Conservation (phyloP, 1,139 yeast species). For the Sugiyamaella paludigena region DNA sequence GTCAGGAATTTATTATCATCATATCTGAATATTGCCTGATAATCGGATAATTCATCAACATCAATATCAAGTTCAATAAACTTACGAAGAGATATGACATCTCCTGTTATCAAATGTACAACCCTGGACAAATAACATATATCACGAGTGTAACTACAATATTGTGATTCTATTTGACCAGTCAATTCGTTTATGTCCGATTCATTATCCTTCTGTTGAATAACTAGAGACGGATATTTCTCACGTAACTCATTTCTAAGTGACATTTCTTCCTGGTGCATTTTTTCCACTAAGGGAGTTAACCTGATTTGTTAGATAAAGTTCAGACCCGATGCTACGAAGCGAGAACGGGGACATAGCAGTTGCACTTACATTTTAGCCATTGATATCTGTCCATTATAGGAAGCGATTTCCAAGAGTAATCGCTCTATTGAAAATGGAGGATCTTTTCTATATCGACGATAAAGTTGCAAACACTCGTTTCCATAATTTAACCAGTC, state of each 20-base stretch:
- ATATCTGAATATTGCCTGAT: constrained; percentile 17
- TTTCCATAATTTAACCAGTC: constrained; percentile 53
- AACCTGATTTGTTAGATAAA: constrained; percentile 16
- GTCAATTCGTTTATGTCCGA: constrained; percentile 18
- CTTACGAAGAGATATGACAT: constrained; percentile 44
- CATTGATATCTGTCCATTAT: constrained; percentile 28
- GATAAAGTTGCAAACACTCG: constrained; percentile 33
- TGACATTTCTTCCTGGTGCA: constrained; percentile 27
- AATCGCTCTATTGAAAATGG: constrained; percentile 39
- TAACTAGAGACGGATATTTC: constrained; percentile 21
- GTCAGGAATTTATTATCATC: constrained; percentile 20
- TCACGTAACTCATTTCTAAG: constrained; percentile 23
- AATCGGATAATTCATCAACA: constrained; percentile 16
- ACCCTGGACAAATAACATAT: constrained; percentile 33
- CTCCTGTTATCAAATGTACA: constrained; percentile 21
- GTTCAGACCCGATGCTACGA: too few species aligned
- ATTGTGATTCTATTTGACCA: constrained; percentile 21
- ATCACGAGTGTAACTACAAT: constrained; percentile 30
- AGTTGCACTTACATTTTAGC: constrained; percentile 28
- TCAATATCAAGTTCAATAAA: constrained; percentile 39
- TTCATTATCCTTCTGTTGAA: constrained; percentile 2
- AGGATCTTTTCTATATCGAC: constrained; percentile 30
- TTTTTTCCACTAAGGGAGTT: constrained; percentile 12
- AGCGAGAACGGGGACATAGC: not conserved
- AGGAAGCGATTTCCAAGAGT: constrained; percentile 31